Base-by-base conservation (phyloP, 352 stramenopile species). In the Elongisporangium prolatum region DNA sequence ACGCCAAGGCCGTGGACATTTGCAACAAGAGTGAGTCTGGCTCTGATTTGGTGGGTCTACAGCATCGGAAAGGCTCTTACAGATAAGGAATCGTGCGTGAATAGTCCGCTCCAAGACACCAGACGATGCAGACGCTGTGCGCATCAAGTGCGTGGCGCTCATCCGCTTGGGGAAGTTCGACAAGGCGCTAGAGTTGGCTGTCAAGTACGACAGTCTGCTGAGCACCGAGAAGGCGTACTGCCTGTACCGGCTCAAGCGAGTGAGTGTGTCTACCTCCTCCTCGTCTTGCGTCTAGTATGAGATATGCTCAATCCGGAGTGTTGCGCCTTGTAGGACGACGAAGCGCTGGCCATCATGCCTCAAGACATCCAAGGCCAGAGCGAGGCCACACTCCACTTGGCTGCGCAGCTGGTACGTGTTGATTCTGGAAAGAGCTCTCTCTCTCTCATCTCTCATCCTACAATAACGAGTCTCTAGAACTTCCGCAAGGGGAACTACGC, bases 161-260 rank as follows among this genome's bases (percentile, higher is more conserved):
- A 92, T 95, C 54, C 83, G 78, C 22, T 56, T 89, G 48, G 78
- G 89, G 52, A 93, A 95, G 82, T 91, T 91, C 63, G 85, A 94
- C 61, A 94, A 94, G 63, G 85, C 85, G 60, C 65, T 94, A 34
- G 83, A 94, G 56, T 52, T 93, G 34, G 81, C 83, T 8, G 53
- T 61, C 57, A 91, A 91, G 66, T 90, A 90, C 62, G 63, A 78
- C 2, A 44, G 11, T 44, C 87, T 75, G 55, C 59, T 94, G 44
- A 64, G 60, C 24, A 74, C 76, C 13, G 83, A 94, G 65, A 83
- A 73, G 44, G 77, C 78, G 18, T 94, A 94, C 62, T 94, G 85
- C 54, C 72, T 89, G 13, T 94, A 94, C 63, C 83, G 84, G 20
- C 69, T 91, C 25, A 90, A 93, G 72, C 64, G 72, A 37, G 67